These are phyloP conservation scores for Talaromyces sp. DNA, from an alignment of 2,329 filamentous ascomycete genomes.

Conservation along the genomic window DNA sequence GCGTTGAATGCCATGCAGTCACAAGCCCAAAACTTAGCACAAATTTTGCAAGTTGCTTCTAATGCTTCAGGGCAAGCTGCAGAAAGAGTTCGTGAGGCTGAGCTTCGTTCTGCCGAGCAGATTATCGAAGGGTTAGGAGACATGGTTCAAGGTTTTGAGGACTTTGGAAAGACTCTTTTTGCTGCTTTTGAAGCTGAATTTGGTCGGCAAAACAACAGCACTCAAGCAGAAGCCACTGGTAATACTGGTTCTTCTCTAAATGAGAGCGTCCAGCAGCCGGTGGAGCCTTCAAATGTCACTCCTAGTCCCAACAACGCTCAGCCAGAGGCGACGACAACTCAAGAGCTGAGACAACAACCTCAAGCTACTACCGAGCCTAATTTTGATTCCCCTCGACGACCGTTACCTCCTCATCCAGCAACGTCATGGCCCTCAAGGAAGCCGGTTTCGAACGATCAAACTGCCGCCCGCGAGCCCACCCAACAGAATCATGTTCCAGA, in stretches of 20 bases:
- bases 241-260: neutral
- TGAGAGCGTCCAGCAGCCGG: neutral
- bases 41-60: slow-evolving; percentile 33
- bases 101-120: slow-evolving; percentile 31
- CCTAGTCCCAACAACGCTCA: neutral
- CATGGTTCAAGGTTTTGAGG: slow-evolving; percentile 37
- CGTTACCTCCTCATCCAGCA: neutral
- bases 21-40: slow-evolving; percentile 31
- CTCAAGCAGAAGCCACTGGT: slow-evolving; percentile 4
- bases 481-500: neutral
- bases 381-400: neutral
- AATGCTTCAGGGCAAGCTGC: slow-evolving; percentile 28
- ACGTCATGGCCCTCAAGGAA: neutral
- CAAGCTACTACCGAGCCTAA: neutral
- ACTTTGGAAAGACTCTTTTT: slow-evolving; percentile 33
- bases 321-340: neutral
- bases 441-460: neutral
- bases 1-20: slow-evolving; percentile 31
- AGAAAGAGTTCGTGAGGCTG: slow-evolving; percentile 29
- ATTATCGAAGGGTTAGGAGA: slow-evolving; percentile 32
- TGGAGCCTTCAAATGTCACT: neutral
- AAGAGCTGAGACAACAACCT: neutral
- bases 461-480: neutral
- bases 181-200: slow-evolving; percentile 32
- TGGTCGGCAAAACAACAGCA: slow-evolving; percentile 14